phyloP scores from a whole-genome alignment of 179 eudicot genomes.

The Spergularia azorica region DNA sequence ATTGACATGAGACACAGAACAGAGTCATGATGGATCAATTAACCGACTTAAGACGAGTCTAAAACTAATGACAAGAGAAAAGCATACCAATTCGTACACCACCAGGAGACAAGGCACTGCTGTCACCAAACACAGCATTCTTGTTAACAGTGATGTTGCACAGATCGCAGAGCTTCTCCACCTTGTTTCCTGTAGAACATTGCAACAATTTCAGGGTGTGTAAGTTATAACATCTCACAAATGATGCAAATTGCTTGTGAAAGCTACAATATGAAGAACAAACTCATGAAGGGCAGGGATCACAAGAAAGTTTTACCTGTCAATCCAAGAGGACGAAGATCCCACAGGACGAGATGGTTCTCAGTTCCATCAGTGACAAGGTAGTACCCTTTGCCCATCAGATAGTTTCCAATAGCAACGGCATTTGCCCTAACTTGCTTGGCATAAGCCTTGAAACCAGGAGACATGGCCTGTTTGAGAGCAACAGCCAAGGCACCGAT shows the following conservation, averaged over 20 bases:
- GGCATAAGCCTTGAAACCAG: constrained; percentile 92
- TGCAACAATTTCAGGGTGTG: not conserved
- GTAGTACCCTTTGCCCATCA: constrained; percentile 81
- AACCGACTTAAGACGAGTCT: not conserved
- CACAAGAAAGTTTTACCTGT: constrained; percentile 49
- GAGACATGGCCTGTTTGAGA: constrained; percentile 74
- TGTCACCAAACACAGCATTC: constrained; percentile 97
- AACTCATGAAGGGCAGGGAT: not conserved
- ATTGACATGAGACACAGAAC: not conserved
- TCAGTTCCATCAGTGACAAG: constrained; percentile 91
- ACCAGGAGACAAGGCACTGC: constrained; percentile 95
- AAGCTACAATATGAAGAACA: not conserved
- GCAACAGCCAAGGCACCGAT: constrained; percentile 95
- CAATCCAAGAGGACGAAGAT: constrained; percentile 96
- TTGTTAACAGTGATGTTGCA: constrained; percentile 97
- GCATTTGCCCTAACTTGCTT: constrained; percentile 94
- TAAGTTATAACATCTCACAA: not conserved
- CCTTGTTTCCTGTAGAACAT: constrained; percentile 80
- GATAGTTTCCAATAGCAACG: constrained; percentile 79
- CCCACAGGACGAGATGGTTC: constrained; percentile 95
- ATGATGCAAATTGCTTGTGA: not conserved
- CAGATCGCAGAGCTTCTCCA: constrained; percentile 92
- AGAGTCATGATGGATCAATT: not conserved
- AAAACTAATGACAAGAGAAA: not conserved
- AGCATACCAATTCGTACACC: constrained; percentile 85